Percentiles rank a stretch among this genome's conserved stretches.
Conservation (phyloP, 176 grass and related monocot genomes). For the Phoenix dactylifera region DNA sequence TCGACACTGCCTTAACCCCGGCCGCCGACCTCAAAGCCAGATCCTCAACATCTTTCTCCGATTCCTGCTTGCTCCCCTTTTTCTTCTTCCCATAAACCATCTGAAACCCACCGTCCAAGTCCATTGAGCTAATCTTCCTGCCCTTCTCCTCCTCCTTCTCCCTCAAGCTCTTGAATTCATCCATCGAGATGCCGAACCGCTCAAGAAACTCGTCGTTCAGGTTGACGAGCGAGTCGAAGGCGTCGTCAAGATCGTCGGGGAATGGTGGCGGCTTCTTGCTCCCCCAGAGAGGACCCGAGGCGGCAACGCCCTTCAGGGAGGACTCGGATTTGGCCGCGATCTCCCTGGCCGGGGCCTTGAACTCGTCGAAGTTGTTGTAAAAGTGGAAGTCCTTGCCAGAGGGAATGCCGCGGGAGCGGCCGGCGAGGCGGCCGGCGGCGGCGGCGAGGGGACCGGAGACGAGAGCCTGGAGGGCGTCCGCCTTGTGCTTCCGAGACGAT, state of each 20-base stretch:
- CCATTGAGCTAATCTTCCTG: constrained; percentile 18
- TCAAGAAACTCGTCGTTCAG: constrained; percentile 68
- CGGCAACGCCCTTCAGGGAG: constrained; percentile 22
- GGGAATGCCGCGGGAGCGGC: constrained; percentile 24
- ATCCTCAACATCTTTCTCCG: constrained; percentile 5
- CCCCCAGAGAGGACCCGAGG: constrained; percentile 21
- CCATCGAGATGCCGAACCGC: constrained; percentile 47
- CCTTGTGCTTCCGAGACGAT: constrained; percentile 19
- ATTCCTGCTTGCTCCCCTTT: not conserved
- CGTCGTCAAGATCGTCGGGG: constrained; percentile 52
- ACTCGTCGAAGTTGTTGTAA: constrained; percentile 76
- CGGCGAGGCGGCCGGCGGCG: constrained; percentile 31
- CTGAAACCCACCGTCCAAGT: constrained; percentile 55
- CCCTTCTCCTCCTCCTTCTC: constrained; percentile 38
- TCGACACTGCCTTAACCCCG: constrained; percentile 28
- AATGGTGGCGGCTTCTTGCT: constrained; percentile 26
- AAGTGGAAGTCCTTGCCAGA: constrained; percentile 65
- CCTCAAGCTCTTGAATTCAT: constrained; percentile 30
- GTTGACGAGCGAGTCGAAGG: constrained; percentile 50
- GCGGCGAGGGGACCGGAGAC: constrained; percentile 24
- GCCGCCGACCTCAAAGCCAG: not conserved
- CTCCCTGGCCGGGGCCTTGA: constrained; percentile 43
- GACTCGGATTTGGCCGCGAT: constrained; percentile 35
- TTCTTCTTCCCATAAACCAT: constrained; percentile 49
- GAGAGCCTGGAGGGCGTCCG: constrained; percentile 25